Conservation (phyloP, 371 early-diverging fungal species). For the Rhizopus delemar region DNA sequence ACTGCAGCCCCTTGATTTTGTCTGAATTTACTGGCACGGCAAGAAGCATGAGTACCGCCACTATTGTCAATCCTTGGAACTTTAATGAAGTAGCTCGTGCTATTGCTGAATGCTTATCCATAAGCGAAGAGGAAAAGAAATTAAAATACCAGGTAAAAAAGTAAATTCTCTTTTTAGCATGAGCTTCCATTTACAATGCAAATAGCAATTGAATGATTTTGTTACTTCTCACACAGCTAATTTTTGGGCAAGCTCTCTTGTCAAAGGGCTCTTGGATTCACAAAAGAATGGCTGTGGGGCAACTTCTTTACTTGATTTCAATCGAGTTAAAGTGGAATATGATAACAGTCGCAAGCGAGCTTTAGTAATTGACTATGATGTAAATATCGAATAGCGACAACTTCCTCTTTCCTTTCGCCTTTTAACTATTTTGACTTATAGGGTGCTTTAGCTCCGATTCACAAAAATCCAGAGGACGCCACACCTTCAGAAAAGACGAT, state of each 20-base stretch:
- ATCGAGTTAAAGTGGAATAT: constrained; percentile 51
- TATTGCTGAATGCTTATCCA: constrained; percentile 84
- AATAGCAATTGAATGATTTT: constrained; percentile 75
- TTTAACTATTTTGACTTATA: constrained; percentile 32
- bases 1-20: constrained; percentile 88
- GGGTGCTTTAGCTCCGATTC: constrained; percentile 84
- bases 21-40: constrained; percentile 97
- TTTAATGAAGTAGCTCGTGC: constrained; percentile 88
- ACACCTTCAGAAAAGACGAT: constrained; percentile 66
- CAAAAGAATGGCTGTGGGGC: constrained; percentile 47
- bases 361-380: constrained; percentile 89
- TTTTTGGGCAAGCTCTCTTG: constrained; percentile 88
- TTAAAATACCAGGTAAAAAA: constrained; percentile 69
- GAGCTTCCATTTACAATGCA: no score
- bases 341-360: constrained; percentile 59
- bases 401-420: not conserved
- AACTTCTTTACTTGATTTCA: constrained; percentile 65
- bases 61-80: constrained; percentile 98
- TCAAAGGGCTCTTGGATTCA: constrained; percentile 56
- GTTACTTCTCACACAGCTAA: constrained; percentile 88
- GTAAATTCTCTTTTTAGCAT: no score
- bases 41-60: constrained; percentile 81
- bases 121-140: constrained; percentile 79
- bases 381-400: constrained; percentile 22
- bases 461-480: constrained; percentile 68